Conservation (phyloP, 2,329 filamentous ascomycete genomes). For the Sporothrix globosa region DNA sequence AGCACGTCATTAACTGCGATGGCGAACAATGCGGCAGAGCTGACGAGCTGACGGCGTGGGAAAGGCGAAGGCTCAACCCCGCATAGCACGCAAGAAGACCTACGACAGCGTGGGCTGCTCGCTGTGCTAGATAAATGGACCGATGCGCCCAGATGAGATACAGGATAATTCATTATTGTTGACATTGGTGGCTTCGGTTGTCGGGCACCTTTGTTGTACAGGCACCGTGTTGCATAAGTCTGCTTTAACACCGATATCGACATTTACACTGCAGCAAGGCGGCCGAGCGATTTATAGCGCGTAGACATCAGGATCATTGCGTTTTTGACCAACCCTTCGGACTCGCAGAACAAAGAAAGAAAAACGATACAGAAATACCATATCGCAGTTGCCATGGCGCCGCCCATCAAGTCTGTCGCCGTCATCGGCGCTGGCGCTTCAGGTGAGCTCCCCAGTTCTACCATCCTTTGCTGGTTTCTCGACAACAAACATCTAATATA, state of each 20-base stretch:
- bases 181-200: background rate
- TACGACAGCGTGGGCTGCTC: background rate
- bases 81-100: slow-evolving; percentile 3
- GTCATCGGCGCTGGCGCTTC: slow-evolving; percentile 35
- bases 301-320: too few species aligned
- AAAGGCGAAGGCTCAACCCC: background rate
- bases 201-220: background rate
- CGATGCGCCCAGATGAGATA: too few species aligned
- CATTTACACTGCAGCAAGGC: background rate
- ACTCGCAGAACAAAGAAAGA: background rate
- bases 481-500: background rate
- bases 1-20: slow-evolving; percentile 18
- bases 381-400: slow-evolving; percentile 18
- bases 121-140: slow-evolving; percentile 1
- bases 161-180: too few species aligned
- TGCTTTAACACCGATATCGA: background rate
- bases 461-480: background rate
- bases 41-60: slow-evolving; percentile 16
- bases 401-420: slow-evolving; percentile 33
- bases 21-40: slow-evolving; percentile 14
- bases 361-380: background rate
- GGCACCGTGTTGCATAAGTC: background rate
- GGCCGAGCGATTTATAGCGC: background rate
- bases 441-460: slow-evolving; percentile 15
- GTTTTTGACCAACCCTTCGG: too few species aligned